A percentile compares a stretch with the other conserved stretches of the same genome.
Conservation (phyloP, 2,329 filamentous ascomycete species). For the Geosmithia flava region DNA sequence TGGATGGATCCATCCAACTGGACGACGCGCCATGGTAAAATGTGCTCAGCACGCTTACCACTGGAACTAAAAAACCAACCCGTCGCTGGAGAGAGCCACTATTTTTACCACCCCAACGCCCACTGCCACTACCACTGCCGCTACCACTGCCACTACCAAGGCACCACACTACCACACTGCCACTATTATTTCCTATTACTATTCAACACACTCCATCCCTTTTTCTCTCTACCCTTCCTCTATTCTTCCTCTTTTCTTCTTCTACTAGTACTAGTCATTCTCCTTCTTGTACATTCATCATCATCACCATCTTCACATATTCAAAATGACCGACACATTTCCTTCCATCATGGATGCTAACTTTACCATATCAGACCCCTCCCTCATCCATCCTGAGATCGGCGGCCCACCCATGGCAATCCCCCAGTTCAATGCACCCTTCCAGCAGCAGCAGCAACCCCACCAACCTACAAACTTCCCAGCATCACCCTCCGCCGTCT, state of each 20-base stretch:
- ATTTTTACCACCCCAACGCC: no score
- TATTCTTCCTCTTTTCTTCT: no score
- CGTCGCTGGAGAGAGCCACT: no score
- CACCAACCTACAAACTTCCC: slow-evolving; percentile 25
- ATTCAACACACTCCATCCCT: no score
- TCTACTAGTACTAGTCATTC: no score
- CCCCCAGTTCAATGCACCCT: slow-evolving; percentile 33
- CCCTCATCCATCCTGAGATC: slow-evolving; percentile 43
- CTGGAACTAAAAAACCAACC: no score
- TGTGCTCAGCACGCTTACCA: no score
- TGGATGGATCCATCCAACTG: no score
- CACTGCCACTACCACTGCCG: background rate
- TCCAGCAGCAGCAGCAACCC: slow-evolving; percentile 30
- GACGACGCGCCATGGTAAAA: no score
- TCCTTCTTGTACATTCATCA: background rate
- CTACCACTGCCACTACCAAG: background rate
- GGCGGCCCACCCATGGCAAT: slow-evolving; percentile 32
- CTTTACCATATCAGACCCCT: slow-evolving; percentile 34
- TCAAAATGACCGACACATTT: background rate
- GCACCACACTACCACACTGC: background rate
- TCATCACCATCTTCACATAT: background rate
- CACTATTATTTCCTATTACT: background rate
- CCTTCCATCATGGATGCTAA: slow-evolving; percentile 17
- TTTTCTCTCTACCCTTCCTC: no score
- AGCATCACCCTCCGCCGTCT: slow-evolving; percentile 51